Base-by-base conservation (phyloP, 495 filamentous ascomycete genomes). In the Evernia prunastri region DNA sequence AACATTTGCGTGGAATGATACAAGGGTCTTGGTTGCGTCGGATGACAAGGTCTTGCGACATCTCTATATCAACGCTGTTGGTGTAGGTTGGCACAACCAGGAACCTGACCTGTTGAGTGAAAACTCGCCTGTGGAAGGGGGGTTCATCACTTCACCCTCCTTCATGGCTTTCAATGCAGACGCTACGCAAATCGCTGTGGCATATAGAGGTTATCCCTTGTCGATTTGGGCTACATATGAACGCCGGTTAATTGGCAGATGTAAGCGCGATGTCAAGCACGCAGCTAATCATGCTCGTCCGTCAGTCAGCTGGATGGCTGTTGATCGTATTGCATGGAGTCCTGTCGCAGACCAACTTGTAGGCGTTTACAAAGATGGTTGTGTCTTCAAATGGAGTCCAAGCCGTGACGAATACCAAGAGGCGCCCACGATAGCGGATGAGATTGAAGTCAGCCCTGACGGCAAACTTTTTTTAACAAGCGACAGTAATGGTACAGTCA, bases 371-470 rank as follows among this genome's bases (percentile, higher is more conserved):
- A 62, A 35, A 56, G 72, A 66, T 31, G 63, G 62, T 17, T 42
- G 27, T 37, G 54, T 74, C 15, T 74, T 75, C 64, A 74, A 74
- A 51, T 75, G 73, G 73, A 54, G 65, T 56, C 69, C 69, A 5
- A 35, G 51, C 7, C 39, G 51, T 23, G 58, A 66, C 23, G 45
- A 51, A 37, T 27, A 63, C 33, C 58, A 70, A 31, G 68, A 72
- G 36, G 15, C 57, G 6, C 27, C 17, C 33, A 42, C 53, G 17
- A 31, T 56, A 15, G 53, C 58, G 23, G 47, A 61, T 23, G 67
- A 61, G 36, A 66, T 74, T 59, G 17, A 59, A 29, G 42, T 51
- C 13, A 74, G 72, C 61, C 61, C 66, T 2, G 67, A 72, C 45
- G 72, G 72, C 13, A 67, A 23, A 10, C 31, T 73, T 4, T 72